Conservation (phyloP, 2,329 filamentous ascomycete genomes). For the Phialemoniopsis sp. region DNA sequence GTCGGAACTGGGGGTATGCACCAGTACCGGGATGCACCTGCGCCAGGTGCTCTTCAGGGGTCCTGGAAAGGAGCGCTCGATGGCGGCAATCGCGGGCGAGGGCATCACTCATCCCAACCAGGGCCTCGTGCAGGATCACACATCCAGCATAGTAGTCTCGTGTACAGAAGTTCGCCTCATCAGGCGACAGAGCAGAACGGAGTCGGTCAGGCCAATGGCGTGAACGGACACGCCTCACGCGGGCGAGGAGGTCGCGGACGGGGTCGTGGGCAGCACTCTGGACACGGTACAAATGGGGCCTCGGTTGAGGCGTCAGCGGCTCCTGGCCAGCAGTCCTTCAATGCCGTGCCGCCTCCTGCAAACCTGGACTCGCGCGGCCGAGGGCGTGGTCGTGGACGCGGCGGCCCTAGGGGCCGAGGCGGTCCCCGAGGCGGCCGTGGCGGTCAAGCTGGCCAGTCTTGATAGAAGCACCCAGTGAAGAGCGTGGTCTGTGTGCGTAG, state of each 20-base stretch:
- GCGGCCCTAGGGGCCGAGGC: conserved; percentile 12
- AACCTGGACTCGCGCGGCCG: conserved; percentile 41
- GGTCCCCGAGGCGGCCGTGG: conserved; percentile 6
- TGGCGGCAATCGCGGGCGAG: conserved; percentile 32
- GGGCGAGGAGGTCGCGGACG: conserved; percentile 13
- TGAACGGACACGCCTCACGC: conserved; percentile 17
- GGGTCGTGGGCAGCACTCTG: conserved; percentile 19
- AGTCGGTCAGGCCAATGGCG: conserved; percentile 17
- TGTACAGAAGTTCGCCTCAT: conserved; percentile 38
- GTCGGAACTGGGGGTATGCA: conserved; percentile 50
- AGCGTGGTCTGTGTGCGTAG: too few species aligned
- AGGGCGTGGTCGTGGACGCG: conserved; percentile 28
- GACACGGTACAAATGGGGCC: conserved; percentile 12
- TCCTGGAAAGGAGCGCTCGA: conserved; percentile 55
- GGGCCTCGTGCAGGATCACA: conserved; percentile 22
- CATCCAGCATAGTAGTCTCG: conserved; percentile 46
- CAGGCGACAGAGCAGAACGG: conserved; percentile 20
- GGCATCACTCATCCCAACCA: conserved; percentile 17
- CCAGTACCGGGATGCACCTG: conserved; percentile 56
- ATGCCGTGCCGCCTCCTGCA: conserved; percentile 57
- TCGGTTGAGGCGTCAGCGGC: conserved; percentile 1
- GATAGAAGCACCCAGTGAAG: too few species aligned
- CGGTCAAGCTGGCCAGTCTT: too few species aligned
- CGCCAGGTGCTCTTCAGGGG: conserved; percentile 50
- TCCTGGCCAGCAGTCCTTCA: conserved; percentile 33